phyloP scores from a whole-genome alignment of 2,329 filamentous ascomycete genomes.

The Fusarium sp. region DNA sequence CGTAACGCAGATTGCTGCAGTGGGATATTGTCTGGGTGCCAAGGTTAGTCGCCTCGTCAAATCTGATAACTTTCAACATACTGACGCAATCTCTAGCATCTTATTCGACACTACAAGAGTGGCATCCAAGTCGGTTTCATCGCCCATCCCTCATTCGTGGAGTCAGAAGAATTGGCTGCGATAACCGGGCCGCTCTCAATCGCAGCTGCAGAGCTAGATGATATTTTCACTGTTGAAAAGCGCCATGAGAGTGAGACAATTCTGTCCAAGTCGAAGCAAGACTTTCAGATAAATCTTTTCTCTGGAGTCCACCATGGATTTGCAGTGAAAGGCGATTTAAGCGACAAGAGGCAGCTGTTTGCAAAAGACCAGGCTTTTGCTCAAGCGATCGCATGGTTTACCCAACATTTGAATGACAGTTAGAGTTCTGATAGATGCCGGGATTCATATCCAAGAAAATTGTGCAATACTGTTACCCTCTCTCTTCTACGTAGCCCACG shows the following conservation, averaged over 20 bases:
- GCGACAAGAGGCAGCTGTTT: constrained; percentile 69
- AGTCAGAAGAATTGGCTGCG: constrained; percentile 72
- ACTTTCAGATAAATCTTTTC: constrained; percentile 84
- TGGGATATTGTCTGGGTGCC: constrained; percentile 82
- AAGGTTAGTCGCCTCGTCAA: constrained; percentile 61
- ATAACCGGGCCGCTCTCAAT: constrained; percentile 79
- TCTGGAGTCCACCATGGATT: constrained; percentile 81
- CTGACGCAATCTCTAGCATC: constrained; percentile 62
- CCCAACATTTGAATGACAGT: background rate
- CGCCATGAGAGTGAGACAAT: constrained; percentile 75
- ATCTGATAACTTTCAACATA: rapidly evolving
- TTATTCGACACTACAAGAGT: constrained; percentile 72
- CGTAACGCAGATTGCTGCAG: constrained; percentile 71
- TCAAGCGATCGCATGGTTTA: constrained; percentile 83
- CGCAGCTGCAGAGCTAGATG: constrained; percentile 73
- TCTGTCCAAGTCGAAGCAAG: constrained; percentile 65
- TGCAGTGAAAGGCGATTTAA: constrained; percentile 73
- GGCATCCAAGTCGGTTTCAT: constrained; percentile 78
- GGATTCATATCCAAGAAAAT: too few relatives aligned
- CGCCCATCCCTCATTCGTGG: constrained; percentile 83
- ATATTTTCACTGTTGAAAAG: constrained; percentile 73
- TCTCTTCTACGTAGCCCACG: too few relatives aligned
- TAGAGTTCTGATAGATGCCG: too few relatives aligned
- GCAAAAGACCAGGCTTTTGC: constrained; percentile 85
- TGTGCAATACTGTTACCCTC: too few relatives aligned